Conservation (phyloP, 306 rosid species). For the Abrus precatorius region DNA sequence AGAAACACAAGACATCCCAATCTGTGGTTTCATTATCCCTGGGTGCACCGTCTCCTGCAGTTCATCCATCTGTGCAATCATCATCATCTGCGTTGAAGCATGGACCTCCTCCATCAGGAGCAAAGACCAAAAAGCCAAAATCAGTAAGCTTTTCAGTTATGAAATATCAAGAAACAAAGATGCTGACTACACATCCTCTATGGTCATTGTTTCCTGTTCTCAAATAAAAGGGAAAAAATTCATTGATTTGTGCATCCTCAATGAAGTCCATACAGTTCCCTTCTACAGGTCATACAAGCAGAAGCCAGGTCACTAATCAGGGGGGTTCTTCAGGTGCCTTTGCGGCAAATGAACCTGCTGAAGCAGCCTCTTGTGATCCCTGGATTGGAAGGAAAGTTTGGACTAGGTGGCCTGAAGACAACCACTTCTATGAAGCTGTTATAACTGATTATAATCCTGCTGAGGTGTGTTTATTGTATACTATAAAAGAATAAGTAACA, state of each 20-base stretch:
- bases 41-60: constrained; percentile 67
- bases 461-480: constrained; percentile 56
- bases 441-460: constrained; percentile 70
- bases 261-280: constrained; percentile 69
- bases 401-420: constrained; percentile 97
- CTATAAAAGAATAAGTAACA: constrained; percentile 19
- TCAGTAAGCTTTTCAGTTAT: constrained; percentile 54
- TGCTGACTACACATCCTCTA: constrained; percentile 10
- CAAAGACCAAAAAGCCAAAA: constrained; percentile 71
- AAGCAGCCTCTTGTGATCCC: constrained; percentile 55
- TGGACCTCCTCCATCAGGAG: constrained; percentile 69
- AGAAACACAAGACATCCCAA: constrained; percentile 76
- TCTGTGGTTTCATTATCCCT: constrained; percentile 51
- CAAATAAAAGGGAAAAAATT: not conserved
- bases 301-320: constrained; percentile 61
- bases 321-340: constrained; percentile 63
- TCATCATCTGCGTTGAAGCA: constrained; percentile 68
- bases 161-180: constrained; percentile 21
- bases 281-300: constrained; percentile 60
- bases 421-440: constrained; percentile 88
- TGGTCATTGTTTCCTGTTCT: constrained; percentile 42
- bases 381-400: constrained; percentile 81
- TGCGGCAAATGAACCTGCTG: constrained; percentile 57
- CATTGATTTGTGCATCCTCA: constrained; percentile 53
- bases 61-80: constrained; percentile 64